Conservation (phyloP, 2,329 filamentous ascomycete species). For the Cytospora paraplurivora region DNA sequence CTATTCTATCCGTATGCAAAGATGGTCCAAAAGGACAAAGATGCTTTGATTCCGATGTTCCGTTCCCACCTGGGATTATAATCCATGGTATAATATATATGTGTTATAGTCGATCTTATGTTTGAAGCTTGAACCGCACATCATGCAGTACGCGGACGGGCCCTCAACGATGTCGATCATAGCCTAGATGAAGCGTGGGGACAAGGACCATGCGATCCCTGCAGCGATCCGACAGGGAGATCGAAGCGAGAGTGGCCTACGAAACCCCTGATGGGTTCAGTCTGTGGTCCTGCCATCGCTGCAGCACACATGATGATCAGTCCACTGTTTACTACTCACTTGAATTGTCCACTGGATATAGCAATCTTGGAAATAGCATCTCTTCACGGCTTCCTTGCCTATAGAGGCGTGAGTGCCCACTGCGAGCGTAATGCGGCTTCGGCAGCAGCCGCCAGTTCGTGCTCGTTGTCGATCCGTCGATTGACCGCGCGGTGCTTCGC, state of each 20-base stretch:
- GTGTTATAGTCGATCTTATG: neutral
- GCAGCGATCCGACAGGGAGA: neutral
- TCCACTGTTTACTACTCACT: neutral
- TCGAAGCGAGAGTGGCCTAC: constrained; percentile 15
- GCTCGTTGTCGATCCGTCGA: neutral
- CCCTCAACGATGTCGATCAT: constrained; percentile 6
- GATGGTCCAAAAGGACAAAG: too few relatives aligned
- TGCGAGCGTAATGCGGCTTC: too few relatives aligned
- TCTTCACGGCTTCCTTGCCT: too few relatives aligned
- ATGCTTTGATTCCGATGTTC: too few relatives aligned
- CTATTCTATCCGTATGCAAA: too few relatives aligned
- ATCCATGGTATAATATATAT: neutral
- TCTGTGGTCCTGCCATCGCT: neutral
- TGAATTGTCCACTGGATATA: neutral
- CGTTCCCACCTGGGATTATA: too few relatives aligned
- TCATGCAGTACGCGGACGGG: neutral
- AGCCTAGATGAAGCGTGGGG: constrained; percentile 2
- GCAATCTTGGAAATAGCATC: constrained; percentile 3
- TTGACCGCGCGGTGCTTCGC: neutral
- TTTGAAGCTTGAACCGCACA: neutral
- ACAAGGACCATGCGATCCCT: constrained; percentile 15
- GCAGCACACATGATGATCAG: constrained; percentile 9
- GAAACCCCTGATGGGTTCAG: constrained; percentile 11
- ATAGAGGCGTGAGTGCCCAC: too few relatives aligned
- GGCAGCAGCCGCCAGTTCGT: too few relatives aligned